A percentile compares a stretch with the other conserved stretches of the same genome.
These are phyloP conservation scores for Knoxdaviesia proteae DNA, from an alignment of 2,329 filamentous ascomycete genomes.

Conservation along the genomic window DNA sequence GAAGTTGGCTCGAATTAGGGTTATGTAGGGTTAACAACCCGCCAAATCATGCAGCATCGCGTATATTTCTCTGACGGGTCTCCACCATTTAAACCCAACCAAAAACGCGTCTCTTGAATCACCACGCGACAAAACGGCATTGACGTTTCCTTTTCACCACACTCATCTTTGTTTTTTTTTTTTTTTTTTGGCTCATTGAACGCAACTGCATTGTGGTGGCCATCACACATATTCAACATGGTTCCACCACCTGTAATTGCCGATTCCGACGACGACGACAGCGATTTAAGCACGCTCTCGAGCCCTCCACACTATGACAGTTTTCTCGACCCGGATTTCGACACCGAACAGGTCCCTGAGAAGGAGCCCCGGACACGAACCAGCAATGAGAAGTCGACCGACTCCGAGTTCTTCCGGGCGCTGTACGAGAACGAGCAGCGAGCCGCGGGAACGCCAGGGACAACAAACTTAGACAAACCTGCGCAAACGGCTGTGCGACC, in stretches of 20 bases:
- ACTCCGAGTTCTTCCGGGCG: constrained; percentile 24
- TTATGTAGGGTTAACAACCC: no score
- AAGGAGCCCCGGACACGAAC: constrained; percentile 9
- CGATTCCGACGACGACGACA: constrained; percentile 19
- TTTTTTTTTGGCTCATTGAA: no score
- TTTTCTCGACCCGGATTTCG: not conserved
- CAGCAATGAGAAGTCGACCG: constrained; percentile 19
- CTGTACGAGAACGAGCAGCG: constrained; percentile 25
- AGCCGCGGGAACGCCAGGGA: constrained; percentile 4
- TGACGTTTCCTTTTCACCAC: no score
- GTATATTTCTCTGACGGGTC: no score
- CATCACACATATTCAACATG: not conserved
- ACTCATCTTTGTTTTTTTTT: no score
- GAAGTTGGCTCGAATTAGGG: no score
- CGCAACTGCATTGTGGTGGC: not conserved
- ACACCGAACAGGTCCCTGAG: not conserved
- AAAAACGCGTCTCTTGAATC: no score
- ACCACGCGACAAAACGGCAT: no score
- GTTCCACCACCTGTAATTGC: constrained; percentile 11
- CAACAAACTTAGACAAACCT: no score
- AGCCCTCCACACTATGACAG: constrained; percentile 3
- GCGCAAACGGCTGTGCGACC: no score
- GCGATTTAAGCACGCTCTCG: constrained; percentile 6
- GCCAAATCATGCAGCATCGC: no score
- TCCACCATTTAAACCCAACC: no score